Evolutionary conservation across 768 basidiomycete species (phyloP).

Genomic region (Fibroporia radiculosa): DNA sequence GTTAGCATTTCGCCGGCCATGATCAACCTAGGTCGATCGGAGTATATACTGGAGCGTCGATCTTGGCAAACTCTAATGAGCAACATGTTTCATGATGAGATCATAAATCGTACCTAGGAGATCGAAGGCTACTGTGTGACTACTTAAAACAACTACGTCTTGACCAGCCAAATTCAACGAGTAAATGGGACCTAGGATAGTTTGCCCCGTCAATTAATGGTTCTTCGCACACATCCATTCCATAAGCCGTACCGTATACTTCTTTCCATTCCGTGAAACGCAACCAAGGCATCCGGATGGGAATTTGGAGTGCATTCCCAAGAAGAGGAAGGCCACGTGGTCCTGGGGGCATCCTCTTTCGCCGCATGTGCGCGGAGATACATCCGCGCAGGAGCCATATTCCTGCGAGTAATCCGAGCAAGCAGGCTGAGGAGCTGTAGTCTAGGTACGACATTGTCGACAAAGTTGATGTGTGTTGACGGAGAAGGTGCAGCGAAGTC

Average conservation of each 20-base stretch:
- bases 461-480: too few species aligned
- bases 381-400: too few species aligned
- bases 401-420: too few species aligned
- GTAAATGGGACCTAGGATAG: background rate
- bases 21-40: constrained; percentile 12
- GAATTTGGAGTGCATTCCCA: constrained; percentile 16
- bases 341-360: constrained; percentile 17
- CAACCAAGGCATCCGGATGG: background rate
- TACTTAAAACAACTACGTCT: constrained; percentile 24
- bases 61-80: too few species aligned
- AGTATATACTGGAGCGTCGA: constrained; percentile 24
- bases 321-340: constrained; percentile 19
- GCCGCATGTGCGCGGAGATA: too few species aligned
- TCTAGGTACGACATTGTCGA: too few species aligned
- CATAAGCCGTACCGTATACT: constrained; percentile 5
- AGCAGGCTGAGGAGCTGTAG: too few species aligned
- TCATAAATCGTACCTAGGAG: constrained; percentile 25
- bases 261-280: constrained; percentile 1
- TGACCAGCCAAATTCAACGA: constrained; percentile 8
- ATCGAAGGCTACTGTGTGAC: constrained; percentile 22
- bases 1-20: constrained; percentile 9
- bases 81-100: too few species aligned
- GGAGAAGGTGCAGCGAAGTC: too few species aligned
- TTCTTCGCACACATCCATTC: too few species aligned
- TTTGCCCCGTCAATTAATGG: too few species aligned